A percentile compares a stretch with the other conserved stretches of the same genome.
Conservation (phyloP, 768 basidiomycete genomes). For the Roridomyces roridus region DNA sequence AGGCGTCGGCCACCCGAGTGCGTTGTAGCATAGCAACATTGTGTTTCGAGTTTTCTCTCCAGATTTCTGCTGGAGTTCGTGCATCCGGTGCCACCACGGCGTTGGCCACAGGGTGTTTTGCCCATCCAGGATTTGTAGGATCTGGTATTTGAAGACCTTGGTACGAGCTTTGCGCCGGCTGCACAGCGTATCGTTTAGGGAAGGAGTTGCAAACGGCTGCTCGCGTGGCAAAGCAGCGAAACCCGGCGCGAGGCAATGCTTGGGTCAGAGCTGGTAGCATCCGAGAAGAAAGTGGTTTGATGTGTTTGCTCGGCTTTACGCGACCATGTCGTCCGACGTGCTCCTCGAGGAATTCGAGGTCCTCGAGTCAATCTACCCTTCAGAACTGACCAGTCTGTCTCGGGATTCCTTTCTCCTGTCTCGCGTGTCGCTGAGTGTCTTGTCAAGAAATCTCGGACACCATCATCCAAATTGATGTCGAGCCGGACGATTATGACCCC, state of each 20-base stretch:
- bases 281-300: not conserved
- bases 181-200: not conserved
- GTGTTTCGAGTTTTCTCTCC: slow-evolving; percentile 40
- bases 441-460: slow-evolving; percentile 83
- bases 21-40: slow-evolving; percentile 22
- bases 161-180: not conserved
- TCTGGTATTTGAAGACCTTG: not conserved
- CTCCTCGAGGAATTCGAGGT: slow-evolving; percentile 89
- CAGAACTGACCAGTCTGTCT: slow-evolving; percentile 88
- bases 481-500: slow-evolving; percentile 72
- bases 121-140: not conserved
- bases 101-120: not conserved
- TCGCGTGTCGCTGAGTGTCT: slow-evolving; percentile 58
- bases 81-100: not conserved
- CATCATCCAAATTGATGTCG: slow-evolving; percentile 82
- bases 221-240: slow-evolving; percentile 6
- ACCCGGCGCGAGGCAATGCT: not conserved
- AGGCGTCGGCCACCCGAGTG: slow-evolving; percentile 53
- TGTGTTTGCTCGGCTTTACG: slow-evolving; percentile 7
- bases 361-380: slow-evolving; percentile 90
- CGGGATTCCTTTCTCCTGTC: slow-evolving; percentile 35
- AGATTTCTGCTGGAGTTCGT: slow-evolving; percentile 42
- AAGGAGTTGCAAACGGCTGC: not conserved
- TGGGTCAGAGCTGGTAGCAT: slow-evolving; percentile 11
- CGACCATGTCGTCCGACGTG: slow-evolving; percentile 66